Percentiles rank a stretch among this genome's conserved stretches.
Conservation (phyloP, 805 yeast species). For the Zygoascus flipseniorum region DNA sequence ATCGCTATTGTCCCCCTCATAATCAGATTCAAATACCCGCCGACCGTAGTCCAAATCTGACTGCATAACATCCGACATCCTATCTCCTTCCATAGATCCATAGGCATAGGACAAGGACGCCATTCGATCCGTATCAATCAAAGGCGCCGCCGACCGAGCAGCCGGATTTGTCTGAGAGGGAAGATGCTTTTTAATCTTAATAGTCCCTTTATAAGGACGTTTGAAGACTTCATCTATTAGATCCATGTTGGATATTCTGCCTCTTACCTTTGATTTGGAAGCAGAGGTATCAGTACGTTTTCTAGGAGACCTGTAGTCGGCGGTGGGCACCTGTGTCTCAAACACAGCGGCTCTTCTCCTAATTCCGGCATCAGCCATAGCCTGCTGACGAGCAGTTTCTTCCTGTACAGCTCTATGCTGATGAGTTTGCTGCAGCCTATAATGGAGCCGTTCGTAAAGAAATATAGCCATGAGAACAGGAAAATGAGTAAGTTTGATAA, state of each 20-base stretch:
- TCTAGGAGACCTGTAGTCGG: neutral
- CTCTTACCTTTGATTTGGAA: slow-evolving; percentile 1
- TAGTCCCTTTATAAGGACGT: slow-evolving; percentile 22
- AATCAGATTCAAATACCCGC: neutral
- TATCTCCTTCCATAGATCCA: neutral
- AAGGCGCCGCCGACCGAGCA: neutral
- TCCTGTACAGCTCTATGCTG: slow-evolving; percentile 4
- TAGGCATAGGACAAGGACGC: neutral
- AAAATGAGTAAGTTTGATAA: slow-evolving; percentile 31
- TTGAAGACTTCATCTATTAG: slow-evolving; percentile 25
- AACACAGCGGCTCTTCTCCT: neutral
- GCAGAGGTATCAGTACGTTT: neutral
- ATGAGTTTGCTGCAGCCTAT: slow-evolving; percentile 7
- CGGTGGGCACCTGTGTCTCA: neutral
- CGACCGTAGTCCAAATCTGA: neutral
- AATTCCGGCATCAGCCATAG: slow-evolving; percentile 4
- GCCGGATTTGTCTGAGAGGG: neutral
- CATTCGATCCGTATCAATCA: neutral
- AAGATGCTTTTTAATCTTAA: slow-evolving; percentile 9
- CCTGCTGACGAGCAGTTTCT: slow-evolving; percentile 6
- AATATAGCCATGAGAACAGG: slow-evolving; percentile 29
- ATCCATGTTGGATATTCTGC: slow-evolving; percentile 21
- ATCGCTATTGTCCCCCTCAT: slow-evolving; percentile 1
- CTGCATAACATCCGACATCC: slow-evolving; percentile 2
- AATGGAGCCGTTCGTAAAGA: slow-evolving; percentile 25